Percentiles rank a stretch among this genome's conserved stretches.
Evolutionary conservation across 345 rosid species (phyloP).

Genomic region (Salix purpurea): DNA sequence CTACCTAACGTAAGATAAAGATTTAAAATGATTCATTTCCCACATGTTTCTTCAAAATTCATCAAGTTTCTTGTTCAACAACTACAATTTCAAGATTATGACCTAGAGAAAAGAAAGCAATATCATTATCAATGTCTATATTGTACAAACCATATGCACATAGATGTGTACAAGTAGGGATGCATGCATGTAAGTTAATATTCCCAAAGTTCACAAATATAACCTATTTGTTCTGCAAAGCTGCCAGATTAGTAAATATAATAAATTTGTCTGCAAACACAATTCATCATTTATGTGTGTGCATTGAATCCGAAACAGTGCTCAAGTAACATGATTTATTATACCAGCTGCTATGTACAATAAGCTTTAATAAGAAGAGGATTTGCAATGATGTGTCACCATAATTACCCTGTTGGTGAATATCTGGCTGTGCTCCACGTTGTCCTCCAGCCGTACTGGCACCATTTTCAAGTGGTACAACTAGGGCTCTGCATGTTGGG

Average conservation of each 20-base stretch:
- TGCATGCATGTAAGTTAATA: too few relatives aligned
- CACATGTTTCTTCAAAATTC: too few relatives aligned
- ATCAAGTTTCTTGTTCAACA: too few relatives aligned
- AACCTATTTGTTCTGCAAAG: not conserved
- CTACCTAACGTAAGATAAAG: too few relatives aligned
- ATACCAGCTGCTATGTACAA: not conserved
- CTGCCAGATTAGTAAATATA: not conserved
- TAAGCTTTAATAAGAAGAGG: not conserved
- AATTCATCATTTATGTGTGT: not conserved
- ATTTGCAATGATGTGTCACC: not conserved
- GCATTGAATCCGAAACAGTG: not conserved
- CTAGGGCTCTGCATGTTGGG: constrained; percentile 89
- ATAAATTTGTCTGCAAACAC: not conserved
- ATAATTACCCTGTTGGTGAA: constrained; percentile 48
- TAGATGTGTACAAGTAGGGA: too few relatives aligned
- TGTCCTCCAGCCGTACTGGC: constrained; percentile 54
- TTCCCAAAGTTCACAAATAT: too few relatives aligned
- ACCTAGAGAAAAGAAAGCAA: too few relatives aligned
- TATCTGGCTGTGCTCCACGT: constrained; percentile 45
- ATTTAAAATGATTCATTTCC: too few relatives aligned
- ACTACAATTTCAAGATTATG: too few relatives aligned
- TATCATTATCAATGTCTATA: too few relatives aligned
- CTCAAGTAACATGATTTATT: not conserved
- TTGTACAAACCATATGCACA: too few relatives aligned
- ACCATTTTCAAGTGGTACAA: constrained; percentile 76